phyloP scores from a whole-genome alignment of 768 basidiomycete species.

The Agrocybe praecox region DNA sequence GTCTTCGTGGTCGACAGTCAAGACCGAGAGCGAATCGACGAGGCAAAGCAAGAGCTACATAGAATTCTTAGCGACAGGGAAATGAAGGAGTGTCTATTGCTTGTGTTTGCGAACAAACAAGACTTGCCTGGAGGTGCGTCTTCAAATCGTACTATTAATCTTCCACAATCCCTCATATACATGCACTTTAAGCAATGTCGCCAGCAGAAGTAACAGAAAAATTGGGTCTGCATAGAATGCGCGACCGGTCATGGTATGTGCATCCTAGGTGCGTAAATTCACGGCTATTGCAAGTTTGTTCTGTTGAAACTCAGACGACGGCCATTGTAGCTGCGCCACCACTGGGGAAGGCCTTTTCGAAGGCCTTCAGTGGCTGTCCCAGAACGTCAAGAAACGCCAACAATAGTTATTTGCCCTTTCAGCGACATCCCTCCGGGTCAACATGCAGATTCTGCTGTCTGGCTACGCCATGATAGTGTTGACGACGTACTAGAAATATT shows the following conservation, averaged over 20 bases:
- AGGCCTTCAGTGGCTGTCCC: slow-evolving; percentile 95
- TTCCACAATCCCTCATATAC: not conserved
- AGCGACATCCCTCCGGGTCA: not conserved
- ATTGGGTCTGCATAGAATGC: slow-evolving; percentile 92
- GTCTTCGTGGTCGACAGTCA: slow-evolving; percentile 98
- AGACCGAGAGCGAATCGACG: slow-evolving; percentile 93
- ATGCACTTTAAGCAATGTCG: slow-evolving; percentile 78
- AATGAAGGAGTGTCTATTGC: slow-evolving; percentile 95
- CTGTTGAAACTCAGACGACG: not conserved
- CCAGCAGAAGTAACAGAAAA: slow-evolving; percentile 99
- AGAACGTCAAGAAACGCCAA: slow-evolving; percentile 94
- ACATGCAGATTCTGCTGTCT: not conserved
- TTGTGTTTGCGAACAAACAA: slow-evolving; percentile 99
- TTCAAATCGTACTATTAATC: not conserved
- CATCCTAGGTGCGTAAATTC: slow-evolving; percentile 81
- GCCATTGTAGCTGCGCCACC: slow-evolving; percentile 78
- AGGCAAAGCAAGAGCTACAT: slow-evolving; percentile 94
- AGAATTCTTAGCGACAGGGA: slow-evolving; percentile 95
- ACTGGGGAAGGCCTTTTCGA: slow-evolving; percentile 97
- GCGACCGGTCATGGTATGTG: slow-evolving; percentile 98
- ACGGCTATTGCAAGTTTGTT: not conserved
- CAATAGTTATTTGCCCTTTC: slow-evolving; percentile 40
- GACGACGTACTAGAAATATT: slow-evolving; percentile 12
- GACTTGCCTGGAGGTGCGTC: slow-evolving; percentile 91
- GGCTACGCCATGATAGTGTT: slow-evolving; percentile 7